Base-by-base conservation (phyloP, 139 green algal species). In the Picochlorum sp. region DNA sequence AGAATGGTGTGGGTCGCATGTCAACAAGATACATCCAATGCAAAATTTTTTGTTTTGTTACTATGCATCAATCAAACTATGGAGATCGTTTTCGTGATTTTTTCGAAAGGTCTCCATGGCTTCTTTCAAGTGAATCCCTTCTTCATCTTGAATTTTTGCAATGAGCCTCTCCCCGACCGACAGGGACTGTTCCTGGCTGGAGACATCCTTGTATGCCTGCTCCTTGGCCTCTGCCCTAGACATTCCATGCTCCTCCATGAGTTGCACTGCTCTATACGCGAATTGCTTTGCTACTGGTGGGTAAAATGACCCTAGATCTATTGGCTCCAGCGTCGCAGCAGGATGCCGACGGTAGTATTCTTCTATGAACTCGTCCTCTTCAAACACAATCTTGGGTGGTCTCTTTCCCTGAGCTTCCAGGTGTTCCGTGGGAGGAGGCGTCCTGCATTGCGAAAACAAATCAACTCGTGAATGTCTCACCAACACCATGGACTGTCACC, bases 261-360 rank as follows among this genome's bases (percentile, higher is more conserved):
- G 59, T 54, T 76, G 51, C 51, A 78, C 23, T 59, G 71, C 56
- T 14, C 67, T 59, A 51, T 65, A 41, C 44, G 49, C 72, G 65
- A 77, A 78, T 13, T 52, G 38, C 8, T 70, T 60, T 2, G 37
- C 69, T 0, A 54, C 62, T 37, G 69, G 44, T 16, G 72, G 72
- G 20, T 79, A 61, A 34, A 56, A 69, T 38, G 21, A 56, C 16
- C 23, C 15, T 9, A 79, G 14, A 62, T 78, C 69, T 15, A 79
- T 21, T 1, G 72, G 61, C 47, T 73, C 69, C 32, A 79, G 45
- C 18, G 24, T 63, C 6, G 59, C 68, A 34, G 58, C 59, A 49
- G 71, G 71, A 59, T 73, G n/a, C n/a, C 62, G 60, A 18, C 32
- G 24, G 52, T 79, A 79, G 61, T 73, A 79, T 1, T 45, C 28